A percentile compares a stretch with the other conserved stretches of the same genome.
phyloP scores from a whole-genome alignment of 306 rosid species.

The Vigna hirtella region DNA sequence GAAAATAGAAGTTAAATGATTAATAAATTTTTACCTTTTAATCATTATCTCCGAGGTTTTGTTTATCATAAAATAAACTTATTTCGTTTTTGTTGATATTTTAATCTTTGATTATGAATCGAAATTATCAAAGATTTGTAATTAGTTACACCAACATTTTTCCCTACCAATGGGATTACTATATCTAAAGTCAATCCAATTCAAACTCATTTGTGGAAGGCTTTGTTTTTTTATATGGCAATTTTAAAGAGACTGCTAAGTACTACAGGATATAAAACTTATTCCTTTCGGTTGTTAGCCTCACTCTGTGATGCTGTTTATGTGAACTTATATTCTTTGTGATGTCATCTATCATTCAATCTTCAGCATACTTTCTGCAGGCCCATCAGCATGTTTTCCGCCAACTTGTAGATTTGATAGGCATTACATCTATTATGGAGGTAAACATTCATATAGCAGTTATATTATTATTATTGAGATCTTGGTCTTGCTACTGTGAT shows the following conservation, averaged over 20 bases:
- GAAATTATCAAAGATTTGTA: neutral
- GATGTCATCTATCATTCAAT: conserved; percentile 38
- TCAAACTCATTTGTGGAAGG: neutral
- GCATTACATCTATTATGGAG: conserved; percentile 99
- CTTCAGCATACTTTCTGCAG: conserved; percentile 57
- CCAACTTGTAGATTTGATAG: conserved; percentile 94
- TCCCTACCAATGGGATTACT: neutral
- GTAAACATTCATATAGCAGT: neutral
- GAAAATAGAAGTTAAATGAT: neutral
- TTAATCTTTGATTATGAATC: neutral
- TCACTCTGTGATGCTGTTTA: neutral
- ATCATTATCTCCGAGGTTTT: neutral
- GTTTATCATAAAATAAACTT: neutral
- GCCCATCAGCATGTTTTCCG: conserved; percentile 87
- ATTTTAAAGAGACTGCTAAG: neutral
- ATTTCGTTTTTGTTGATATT: neutral
- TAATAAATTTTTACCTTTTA: neutral
- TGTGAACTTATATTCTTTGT: conserved; percentile 24
- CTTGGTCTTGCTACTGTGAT: neutral
- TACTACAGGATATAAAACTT: neutral
- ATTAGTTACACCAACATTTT: neutral
- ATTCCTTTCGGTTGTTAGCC: conserved; percentile 30
- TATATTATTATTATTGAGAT: neutral
- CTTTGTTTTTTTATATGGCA: neutral
- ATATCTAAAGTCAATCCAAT: neutral